These are phyloP conservation scores for Cordyceps fumosorosea DNA, from an alignment of 2,329 filamentous ascomycete species.

Conservation along the genomic window DNA sequence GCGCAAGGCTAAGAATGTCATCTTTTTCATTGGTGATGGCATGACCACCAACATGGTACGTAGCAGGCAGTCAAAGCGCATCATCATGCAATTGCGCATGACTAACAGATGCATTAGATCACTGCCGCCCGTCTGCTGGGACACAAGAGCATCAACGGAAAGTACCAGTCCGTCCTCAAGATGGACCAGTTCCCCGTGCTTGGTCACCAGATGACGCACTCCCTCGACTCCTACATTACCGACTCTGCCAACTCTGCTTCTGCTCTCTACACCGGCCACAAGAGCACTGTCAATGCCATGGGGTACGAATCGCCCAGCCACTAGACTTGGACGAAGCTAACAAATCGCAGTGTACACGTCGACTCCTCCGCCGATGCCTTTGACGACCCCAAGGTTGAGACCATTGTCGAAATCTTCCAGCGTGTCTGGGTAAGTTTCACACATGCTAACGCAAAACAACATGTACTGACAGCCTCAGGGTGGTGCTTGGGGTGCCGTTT, in stretches of 20 bases:
- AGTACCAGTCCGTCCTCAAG: constrained; percentile 68
- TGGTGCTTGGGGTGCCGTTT: constrained; percentile 59
- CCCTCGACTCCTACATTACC: constrained; percentile 77
- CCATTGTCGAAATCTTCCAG: constrained; percentile 70
- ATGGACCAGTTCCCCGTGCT: constrained; percentile 81
- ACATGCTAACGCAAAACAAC: too few species aligned
- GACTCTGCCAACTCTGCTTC: constrained; percentile 82
- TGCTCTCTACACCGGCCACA: constrained; percentile 76
- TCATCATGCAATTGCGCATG: neutral
- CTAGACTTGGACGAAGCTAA: neutral
- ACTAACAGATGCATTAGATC: constrained; percentile 35
- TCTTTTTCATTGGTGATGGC: constrained; percentile 74
- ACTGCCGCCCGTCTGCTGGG: constrained; percentile 73
- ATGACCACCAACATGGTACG: constrained; percentile 66
- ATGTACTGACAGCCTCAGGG: constrained; percentile 26
- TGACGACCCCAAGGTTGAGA: constrained; percentile 83
- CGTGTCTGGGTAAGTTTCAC: constrained; percentile 54
- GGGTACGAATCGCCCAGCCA: constrained; percentile 37
- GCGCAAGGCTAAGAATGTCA: constrained; percentile 76
- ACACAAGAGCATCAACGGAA: constrained; percentile 78
- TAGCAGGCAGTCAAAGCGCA: neutral
- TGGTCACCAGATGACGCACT: constrained; percentile 86
- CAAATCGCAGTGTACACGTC: constrained; percentile 52
- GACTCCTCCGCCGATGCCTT: constrained; percentile 68
- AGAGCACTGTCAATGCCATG: constrained; percentile 75